phyloP scores from a whole-genome alignment of 192 early-diverging fungal species.

The Anaeromyces robustus region DNA sequence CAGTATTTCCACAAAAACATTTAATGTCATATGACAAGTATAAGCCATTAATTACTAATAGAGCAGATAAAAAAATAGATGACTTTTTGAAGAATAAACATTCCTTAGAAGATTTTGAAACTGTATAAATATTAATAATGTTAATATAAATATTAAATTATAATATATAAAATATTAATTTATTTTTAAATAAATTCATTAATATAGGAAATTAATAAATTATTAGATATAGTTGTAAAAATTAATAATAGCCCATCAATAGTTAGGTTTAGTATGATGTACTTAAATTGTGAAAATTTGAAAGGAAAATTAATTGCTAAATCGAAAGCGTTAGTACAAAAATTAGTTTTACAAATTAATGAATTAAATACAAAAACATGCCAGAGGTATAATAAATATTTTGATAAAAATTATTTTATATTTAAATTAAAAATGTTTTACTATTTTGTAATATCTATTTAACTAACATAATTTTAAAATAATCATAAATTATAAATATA shows the following conservation, averaged over 20 bases:
- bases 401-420: too few species aligned
- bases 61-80: slow-evolving; percentile 46
- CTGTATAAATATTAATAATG: slow-evolving; percentile 11
- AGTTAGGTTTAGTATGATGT: slow-evolving; percentile 39
- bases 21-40: slow-evolving; percentile 44
- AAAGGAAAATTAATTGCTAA: slow-evolving; percentile 35
- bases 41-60: slow-evolving; percentile 39
- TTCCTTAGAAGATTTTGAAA: slow-evolving; percentile 41
- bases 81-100: slow-evolving; percentile 48
- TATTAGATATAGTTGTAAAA: slow-evolving; percentile 36
- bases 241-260: slow-evolving; percentile 27
- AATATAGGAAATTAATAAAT: slow-evolving; percentile 47
- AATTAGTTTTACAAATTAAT: slow-evolving; percentile 41
- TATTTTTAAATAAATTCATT: neutral
- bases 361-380: slow-evolving; percentile 40
- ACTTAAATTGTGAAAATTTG: slow-evolving; percentile 36
- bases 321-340: slow-evolving; percentile 36
- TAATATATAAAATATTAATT: slow-evolving; percentile 1
- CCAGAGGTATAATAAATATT: slow-evolving; percentile 9
- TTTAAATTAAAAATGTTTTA: too few species aligned
- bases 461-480: slow-evolving; percentile 2
- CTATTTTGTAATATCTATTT: too few species aligned
- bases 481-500: neutral
- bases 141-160: slow-evolving; percentile 1
- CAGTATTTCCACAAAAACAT: slow-evolving; percentile 38